These are phyloP conservation scores for Helotiales sp. DNA, from an alignment of 2,329 filamentous ascomycete genomes.

Conservation along the genomic window DNA sequence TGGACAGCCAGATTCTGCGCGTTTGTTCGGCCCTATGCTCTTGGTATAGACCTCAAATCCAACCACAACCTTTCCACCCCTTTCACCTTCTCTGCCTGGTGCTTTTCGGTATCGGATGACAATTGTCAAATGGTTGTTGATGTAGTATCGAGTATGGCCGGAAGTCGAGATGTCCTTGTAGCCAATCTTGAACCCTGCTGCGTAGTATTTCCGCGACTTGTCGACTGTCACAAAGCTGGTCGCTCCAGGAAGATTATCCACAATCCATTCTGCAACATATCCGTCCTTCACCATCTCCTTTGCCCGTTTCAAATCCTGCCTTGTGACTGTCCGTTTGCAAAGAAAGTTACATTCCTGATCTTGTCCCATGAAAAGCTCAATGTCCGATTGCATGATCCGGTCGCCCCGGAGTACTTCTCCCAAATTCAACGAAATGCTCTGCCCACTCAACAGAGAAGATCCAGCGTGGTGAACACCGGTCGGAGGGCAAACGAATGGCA, in stretches of 20 bases:
- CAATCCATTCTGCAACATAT: conserved; percentile 91
- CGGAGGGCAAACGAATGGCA: conserved; percentile 83
- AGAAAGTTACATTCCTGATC: conserved; percentile 73
- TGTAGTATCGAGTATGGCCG: conserved; percentile 65
- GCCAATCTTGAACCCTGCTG: conserved; percentile 85
- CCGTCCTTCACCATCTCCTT: conserved; percentile 73
- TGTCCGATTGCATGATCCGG: conserved; percentile 80
- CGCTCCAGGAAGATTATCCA: conserved; percentile 86
- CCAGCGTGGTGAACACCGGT: conserved; percentile 66
- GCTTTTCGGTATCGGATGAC: conserved; percentile 77
- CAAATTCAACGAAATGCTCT: conserved; percentile 78
- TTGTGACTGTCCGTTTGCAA: conserved; percentile 67
- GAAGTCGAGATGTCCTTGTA: conserved; percentile 66
- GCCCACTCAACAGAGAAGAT: conserved; percentile 69
- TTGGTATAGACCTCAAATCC: conserved; percentile 91
- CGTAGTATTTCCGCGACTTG: conserved; percentile 83
- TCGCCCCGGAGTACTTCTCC: conserved; percentile 87
- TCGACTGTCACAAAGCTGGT: conserved; percentile 87
- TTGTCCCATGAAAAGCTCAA: conserved; percentile 75
- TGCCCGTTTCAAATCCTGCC: conserved; percentile 65
- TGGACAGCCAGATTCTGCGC: conserved; percentile 67
- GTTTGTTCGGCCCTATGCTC: conserved; percentile 65
- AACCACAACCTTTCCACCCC: conserved; percentile 77
- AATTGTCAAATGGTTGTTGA: conserved; percentile 88
- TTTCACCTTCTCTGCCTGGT: conserved; percentile 65